A percentile compares a stretch with the other conserved stretches of the same genome.
phyloP scores from a whole-genome alignment of 2,329 filamentous ascomycete species.

The Clarireedia paspali region DNA sequence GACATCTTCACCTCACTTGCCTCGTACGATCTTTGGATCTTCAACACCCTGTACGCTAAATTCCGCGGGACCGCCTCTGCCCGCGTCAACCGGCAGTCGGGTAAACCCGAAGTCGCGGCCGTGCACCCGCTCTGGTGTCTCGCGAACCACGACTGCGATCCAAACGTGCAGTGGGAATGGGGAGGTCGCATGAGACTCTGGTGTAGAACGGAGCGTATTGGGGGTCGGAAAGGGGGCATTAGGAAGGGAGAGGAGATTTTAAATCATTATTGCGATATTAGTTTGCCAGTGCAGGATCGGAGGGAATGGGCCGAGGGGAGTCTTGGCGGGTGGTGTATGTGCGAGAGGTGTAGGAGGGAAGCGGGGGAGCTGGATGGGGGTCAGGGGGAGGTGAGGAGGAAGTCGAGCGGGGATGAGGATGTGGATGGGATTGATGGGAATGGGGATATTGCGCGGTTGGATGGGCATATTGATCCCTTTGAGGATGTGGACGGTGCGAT shows the following conservation, averaged over 20 bases:
- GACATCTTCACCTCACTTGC: conserved; percentile 58
- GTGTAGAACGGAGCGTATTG: conserved; percentile 51
- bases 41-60: conserved; percentile 89
- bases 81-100: conserved; percentile 65
- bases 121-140: conserved; percentile 96
- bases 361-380: conserved; percentile 30
- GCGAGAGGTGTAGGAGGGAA: conserved; percentile 72
- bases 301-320: conserved; percentile 86
- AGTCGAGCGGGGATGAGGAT: background rate
- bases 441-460: too few species aligned
- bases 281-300: conserved; percentile 67
- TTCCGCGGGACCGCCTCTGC: conserved; percentile 90
- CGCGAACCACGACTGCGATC: conserved; percentile 92
- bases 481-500: too few species aligned
- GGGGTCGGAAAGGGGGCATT: conserved; percentile 52
- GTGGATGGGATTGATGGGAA: background rate
- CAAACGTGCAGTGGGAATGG: conserved; percentile 94
- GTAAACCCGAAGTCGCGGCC: conserved; percentile 82
- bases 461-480: too few species aligned
- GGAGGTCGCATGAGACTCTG: conserved; percentile 67
- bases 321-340: conserved; percentile 83
- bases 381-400: background rate
- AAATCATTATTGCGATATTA: conserved; percentile 90
- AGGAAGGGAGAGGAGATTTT: conserved; percentile 75
- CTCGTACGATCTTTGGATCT: conserved; percentile 68